Evolutionary conservation across 805 yeast species (phyloP).

Genomic region (Kregervanrija fluxuum): DNA sequence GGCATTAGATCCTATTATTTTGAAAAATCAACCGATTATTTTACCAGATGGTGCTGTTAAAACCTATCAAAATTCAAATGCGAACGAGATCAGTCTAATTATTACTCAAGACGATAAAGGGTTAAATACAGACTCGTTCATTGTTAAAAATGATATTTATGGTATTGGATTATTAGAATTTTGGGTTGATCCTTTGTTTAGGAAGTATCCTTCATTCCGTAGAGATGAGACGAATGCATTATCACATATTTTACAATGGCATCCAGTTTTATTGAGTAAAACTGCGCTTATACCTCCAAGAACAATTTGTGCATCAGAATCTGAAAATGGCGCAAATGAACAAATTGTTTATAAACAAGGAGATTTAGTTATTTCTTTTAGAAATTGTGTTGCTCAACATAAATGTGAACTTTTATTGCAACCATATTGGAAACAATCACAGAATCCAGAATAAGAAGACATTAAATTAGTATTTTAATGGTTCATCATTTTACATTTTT

Average conservation of each 20-base stretch:
- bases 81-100: constrained; percentile 50
- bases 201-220: constrained; percentile 58
- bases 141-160: constrained; percentile 58
- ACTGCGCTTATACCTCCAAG: constrained; percentile 57
- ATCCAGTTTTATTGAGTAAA: constrained; percentile 68
- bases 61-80: constrained; percentile 55
- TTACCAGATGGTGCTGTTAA: constrained; percentile 62
- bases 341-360: constrained; percentile 48
- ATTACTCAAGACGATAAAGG: constrained; percentile 63
- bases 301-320: constrained; percentile 11
- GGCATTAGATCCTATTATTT: constrained; percentile 55
- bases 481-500: too few relatives aligned
- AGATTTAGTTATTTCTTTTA: constrained; percentile 61
- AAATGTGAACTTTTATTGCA: constrained; percentile 39
- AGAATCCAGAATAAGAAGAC: background rate
- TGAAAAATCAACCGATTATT: constrained; percentile 65
- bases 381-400: constrained; percentile 43
- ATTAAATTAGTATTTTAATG: background rate
- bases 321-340: constrained; percentile 21
- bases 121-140: constrained; percentile 61
- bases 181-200: constrained; percentile 68
- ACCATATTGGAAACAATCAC: constrained; percentile 1
- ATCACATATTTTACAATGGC: constrained; percentile 93
- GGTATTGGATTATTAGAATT: constrained; percentile 69
- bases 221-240: constrained; percentile 59